phyloP scores from a whole-genome alignment of 2,329 filamentous ascomycete species.

The Penicillium sclerotiorum region DNA sequence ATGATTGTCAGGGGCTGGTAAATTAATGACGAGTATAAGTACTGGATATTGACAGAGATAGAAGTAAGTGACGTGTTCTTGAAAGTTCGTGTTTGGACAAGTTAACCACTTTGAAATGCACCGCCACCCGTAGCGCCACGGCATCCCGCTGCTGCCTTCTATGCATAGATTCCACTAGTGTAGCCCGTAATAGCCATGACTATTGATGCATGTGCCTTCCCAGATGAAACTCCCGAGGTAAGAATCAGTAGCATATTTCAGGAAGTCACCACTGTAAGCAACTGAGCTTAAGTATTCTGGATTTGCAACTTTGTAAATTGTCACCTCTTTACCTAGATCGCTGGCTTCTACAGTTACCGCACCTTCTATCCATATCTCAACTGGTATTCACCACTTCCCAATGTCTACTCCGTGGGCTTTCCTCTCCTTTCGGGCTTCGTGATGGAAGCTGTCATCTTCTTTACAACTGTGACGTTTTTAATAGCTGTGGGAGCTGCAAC shows the following conservation, averaged over 20 bases:
- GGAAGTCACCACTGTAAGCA: neutral
- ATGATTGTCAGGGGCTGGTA: neutral
- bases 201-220: too few species aligned
- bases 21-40: neutral
- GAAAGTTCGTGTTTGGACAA: slow-evolving; percentile 9
- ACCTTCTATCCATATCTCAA: neutral
- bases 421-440: neutral
- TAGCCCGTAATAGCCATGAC: too few species aligned
- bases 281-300: neutral
- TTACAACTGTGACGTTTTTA: slow-evolving; percentile 16
- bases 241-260: neutral
- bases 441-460: slow-evolving; percentile 16
- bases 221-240: neutral
- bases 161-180: neutral
- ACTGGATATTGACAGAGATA: neutral
- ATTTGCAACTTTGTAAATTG: neutral
- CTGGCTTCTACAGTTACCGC: neutral
- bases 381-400: neutral
- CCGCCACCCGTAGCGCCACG: slow-evolving; percentile 18
- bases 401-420: neutral
- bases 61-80: slow-evolving; percentile 2
- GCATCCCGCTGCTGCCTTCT: slow-evolving; percentile 3
- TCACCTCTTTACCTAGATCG: neutral
- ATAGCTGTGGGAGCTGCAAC: slow-evolving; percentile 11
- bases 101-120: slow-evolving; percentile 9